Evolutionary conservation across 495 filamentous ascomycete genomes (phyloP).

Genomic region (Penicillium canariense): DNA sequence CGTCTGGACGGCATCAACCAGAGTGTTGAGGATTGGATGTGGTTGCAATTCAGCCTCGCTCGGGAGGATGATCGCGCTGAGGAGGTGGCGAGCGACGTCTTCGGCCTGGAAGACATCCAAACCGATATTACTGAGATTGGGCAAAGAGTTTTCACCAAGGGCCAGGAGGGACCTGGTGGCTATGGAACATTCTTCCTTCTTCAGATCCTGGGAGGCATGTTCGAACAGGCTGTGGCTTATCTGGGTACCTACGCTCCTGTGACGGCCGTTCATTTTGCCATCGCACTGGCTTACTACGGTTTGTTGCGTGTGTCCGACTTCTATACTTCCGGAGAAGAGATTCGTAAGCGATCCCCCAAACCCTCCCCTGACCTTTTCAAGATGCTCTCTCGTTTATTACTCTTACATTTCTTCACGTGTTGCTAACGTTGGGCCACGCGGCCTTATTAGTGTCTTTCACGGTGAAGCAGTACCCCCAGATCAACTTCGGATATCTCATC

Average conservation of each 20-base stretch:
- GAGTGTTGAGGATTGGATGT: constrained; percentile 91
- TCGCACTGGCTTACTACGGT: constrained; percentile 87
- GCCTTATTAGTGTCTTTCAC: constrained; percentile 67
- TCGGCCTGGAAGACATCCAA: constrained; percentile 83
- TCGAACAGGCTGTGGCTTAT: constrained; percentile 89
- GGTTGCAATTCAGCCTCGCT: constrained; percentile 91
- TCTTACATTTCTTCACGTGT: no score
- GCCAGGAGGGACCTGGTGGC: constrained; percentile 65
- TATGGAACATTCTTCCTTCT: constrained; percentile 92
- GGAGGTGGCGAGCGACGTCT: constrained; percentile 83
- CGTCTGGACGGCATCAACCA: constrained; percentile 77
- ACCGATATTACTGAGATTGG: constrained; percentile 84
- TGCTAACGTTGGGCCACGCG: no score
- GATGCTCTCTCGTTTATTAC: no score
- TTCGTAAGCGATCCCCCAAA: constrained; percentile 55
- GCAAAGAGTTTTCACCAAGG: constrained; percentile 77
- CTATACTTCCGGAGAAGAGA: constrained; percentile 63
- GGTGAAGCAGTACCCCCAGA: constrained; percentile 77
- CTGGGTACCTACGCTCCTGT: constrained; percentile 86
- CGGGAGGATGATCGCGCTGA: constrained; percentile 79
- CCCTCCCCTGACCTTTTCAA: no score
- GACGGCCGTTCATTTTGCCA: constrained; percentile 91
- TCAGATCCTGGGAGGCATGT: constrained; percentile 87
- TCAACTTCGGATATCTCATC: constrained; percentile 91
- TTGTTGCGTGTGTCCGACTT: constrained; percentile 81